A percentile compares a stretch with the other conserved stretches of the same genome.
phyloP scores from a whole-genome alignment of 371 early-diverging fungal species.

The Mucor circinelloides region DNA sequence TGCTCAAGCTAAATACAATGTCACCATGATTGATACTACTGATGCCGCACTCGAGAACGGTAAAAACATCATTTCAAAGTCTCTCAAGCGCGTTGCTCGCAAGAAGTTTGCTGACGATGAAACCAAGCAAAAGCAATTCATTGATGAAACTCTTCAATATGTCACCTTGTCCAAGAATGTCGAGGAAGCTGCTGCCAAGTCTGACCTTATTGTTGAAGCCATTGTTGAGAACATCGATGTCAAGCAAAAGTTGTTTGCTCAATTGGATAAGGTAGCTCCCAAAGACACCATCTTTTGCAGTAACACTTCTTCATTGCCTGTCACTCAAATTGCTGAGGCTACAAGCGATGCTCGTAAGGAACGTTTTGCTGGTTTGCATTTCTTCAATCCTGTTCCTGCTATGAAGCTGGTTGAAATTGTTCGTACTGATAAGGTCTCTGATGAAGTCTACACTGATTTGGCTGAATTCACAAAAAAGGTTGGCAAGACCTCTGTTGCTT shows the following conservation, averaged over 20 bases:
- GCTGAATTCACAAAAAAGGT: constrained; percentile 69
- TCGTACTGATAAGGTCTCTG: constrained; percentile 65
- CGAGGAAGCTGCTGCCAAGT: constrained; percentile 50
- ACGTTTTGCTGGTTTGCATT: constrained; percentile 90
- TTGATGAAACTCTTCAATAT: constrained; percentile 65
- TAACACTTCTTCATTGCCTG: constrained; percentile 92
- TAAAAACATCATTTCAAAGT: constrained; percentile 74
- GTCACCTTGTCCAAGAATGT: constrained; percentile 70
- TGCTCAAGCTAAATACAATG: constrained; percentile 78
- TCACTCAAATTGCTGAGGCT: constrained; percentile 77
- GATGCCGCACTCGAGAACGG: constrained; percentile 78
- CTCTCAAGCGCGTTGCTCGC: constrained; percentile 86
- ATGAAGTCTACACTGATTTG: constrained; percentile 65
- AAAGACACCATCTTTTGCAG: constrained; percentile 79
- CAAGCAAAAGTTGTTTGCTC: constrained; percentile 81
- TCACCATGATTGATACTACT: constrained; percentile 87
- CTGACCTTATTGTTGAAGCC: constrained; percentile 91
- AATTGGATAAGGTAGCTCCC: constrained; percentile 76
- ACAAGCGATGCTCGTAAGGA: constrained; percentile 56
- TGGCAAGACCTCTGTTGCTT: constrained; percentile 87
- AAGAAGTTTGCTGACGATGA: constrained; percentile 82
- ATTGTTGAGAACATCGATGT: constrained; percentile 91
- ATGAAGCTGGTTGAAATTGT: constrained; percentile 98
- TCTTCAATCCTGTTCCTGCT: constrained; percentile 96
- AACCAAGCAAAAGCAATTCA: constrained; percentile 60